Conservation (phyloP, 2,329 filamentous ascomycete genomes). For the Nigrograna mackinnonii region DNA sequence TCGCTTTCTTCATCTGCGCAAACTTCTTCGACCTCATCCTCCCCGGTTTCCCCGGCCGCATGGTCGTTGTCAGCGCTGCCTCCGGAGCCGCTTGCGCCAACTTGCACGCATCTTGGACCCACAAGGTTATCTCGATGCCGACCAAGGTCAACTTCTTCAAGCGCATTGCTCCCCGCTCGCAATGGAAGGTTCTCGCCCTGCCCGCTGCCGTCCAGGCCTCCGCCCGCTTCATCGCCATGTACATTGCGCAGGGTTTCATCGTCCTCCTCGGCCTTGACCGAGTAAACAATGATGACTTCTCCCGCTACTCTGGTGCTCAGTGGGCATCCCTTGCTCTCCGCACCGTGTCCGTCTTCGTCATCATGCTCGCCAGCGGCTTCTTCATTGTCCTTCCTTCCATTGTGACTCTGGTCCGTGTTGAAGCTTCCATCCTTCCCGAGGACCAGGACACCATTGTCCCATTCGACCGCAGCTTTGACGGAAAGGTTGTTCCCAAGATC, state of each 20-base stretch:
- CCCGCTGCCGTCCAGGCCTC: slow-evolving; percentile 69
- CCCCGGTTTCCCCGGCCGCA: slow-evolving; percentile 46
- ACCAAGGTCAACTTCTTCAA: slow-evolving; percentile 63
- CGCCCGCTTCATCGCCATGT: slow-evolving; percentile 56
- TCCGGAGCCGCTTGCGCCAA: slow-evolving; percentile 67
- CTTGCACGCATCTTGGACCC: slow-evolving; percentile 78
- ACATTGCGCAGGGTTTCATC: slow-evolving; percentile 52
- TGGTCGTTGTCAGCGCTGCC: slow-evolving; percentile 59
- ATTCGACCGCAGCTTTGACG: slow-evolving; percentile 85
- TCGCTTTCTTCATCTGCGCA: slow-evolving; percentile 41
- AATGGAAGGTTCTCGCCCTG: slow-evolving; percentile 69
- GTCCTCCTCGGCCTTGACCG: slow-evolving; percentile 41
- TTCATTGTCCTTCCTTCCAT: slow-evolving; percentile 77
- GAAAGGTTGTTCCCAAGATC: slow-evolving; percentile 74
- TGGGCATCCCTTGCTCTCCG: slow-evolving; percentile 45
- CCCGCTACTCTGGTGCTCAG: slow-evolving; percentile 35
- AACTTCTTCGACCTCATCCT: slow-evolving; percentile 50
- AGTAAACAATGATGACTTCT: slow-evolving; percentile 34
- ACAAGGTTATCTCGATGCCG: slow-evolving; percentile 77
- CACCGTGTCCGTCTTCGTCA: slow-evolving; percentile 39
- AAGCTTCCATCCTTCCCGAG: slow-evolving; percentile 82
- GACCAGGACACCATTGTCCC: slow-evolving; percentile 83
- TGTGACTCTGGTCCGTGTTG: slow-evolving; percentile 78
- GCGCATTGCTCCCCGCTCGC: slow-evolving; percentile 69
- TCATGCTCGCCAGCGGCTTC: slow-evolving; percentile 57